phyloP scores from a whole-genome alignment of 169 alveolate genomes.

The Babesia divergens region DNA sequence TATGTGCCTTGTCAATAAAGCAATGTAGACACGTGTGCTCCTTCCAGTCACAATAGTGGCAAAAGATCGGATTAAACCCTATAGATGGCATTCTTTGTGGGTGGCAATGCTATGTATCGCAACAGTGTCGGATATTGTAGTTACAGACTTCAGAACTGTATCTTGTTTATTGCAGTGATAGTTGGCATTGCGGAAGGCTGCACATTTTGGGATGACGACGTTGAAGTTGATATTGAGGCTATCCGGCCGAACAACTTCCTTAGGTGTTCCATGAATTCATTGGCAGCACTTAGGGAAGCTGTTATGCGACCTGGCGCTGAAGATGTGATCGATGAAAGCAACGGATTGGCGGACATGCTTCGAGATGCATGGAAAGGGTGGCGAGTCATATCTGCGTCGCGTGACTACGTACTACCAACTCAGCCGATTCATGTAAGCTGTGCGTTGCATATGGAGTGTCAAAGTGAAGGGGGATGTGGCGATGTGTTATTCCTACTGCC shows the following conservation, averaged over 20 bases:
- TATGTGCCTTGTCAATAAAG: too few relatives aligned
- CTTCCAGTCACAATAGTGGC: too few relatives aligned
- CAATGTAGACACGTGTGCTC: too few relatives aligned
- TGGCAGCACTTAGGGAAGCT: not conserved
- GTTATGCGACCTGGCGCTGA: not conserved
- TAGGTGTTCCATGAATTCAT: not conserved
- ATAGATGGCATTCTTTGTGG: too few relatives aligned
- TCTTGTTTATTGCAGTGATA: not conserved
- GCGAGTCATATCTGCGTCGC: not conserved
- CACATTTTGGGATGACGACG: constrained; percentile 6
- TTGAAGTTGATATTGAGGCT: not conserved
- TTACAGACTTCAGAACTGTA: too few relatives aligned
- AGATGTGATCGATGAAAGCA: not conserved
- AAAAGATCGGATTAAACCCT: too few relatives aligned
- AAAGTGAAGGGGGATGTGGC: not conserved
- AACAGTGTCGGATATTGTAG: too few relatives aligned
- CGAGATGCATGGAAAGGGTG: not conserved
- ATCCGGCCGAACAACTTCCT: not conserved
- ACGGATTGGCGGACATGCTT: not conserved
- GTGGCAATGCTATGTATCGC: too few relatives aligned
- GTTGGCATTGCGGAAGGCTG: not conserved
- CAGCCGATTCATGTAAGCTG: constrained; percentile 1
- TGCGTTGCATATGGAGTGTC: not conserved
- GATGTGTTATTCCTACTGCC: constrained; percentile 18
- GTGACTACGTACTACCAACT: constrained; percentile 1